These are phyloP conservation scores for Pochonia chlamydosporia DNA, from an alignment of 2,329 filamentous ascomycete genomes.

Conservation along the genomic window DNA sequence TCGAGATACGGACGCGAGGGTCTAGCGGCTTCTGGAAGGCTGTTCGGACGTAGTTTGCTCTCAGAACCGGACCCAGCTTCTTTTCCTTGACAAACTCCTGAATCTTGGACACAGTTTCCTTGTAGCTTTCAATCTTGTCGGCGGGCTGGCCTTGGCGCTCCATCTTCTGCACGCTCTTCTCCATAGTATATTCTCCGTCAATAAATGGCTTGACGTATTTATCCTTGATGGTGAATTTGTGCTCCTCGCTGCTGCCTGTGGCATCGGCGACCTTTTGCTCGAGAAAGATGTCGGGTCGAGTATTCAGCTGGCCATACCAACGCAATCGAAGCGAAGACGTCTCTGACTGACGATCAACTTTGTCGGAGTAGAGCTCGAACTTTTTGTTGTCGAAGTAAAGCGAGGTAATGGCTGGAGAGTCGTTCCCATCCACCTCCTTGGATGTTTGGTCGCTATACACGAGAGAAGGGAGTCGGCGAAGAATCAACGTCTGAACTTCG, in stretches of 20 bases:
- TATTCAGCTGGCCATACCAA: slow-evolving; percentile 82
- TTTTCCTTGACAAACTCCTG: slow-evolving; percentile 74
- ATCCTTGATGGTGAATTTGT: slow-evolving; percentile 80
- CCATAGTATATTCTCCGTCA: slow-evolving; percentile 81
- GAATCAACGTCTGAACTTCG: slow-evolving; percentile 93
- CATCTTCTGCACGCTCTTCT: slow-evolving; percentile 85
- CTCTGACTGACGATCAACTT: slow-evolving; percentile 69
- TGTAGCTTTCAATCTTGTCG: slow-evolving; percentile 63
- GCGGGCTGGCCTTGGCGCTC: slow-evolving; percentile 65
- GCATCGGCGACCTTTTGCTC: slow-evolving; percentile 85
- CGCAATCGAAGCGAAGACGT: slow-evolving; percentile 79
- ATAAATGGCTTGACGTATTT: slow-evolving; percentile 90
- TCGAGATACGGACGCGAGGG: slow-evolving; percentile 81
- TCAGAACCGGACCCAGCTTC: slow-evolving; percentile 74
- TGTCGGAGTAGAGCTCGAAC: slow-evolving; percentile 81
- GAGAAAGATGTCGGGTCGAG: slow-evolving; percentile 73
- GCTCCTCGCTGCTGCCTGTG: slow-evolving; percentile 71
- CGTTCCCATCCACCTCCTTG: slow-evolving; percentile 71
- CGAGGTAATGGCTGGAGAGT: slow-evolving; percentile 89
- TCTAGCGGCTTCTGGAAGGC: slow-evolving; percentile 96
- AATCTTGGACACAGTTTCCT: slow-evolving; percentile 67
- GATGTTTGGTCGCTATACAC: slow-evolving; percentile 87
- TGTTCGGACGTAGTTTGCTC: slow-evolving; percentile 89
- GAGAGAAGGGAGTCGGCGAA: slow-evolving; percentile 83
- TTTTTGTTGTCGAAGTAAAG: slow-evolving; percentile 89